Percentiles rank a stretch among this genome's conserved stretches.
phyloP scores from a whole-genome alignment of 768 basidiomycete species.

The Pleurotus giganteus region DNA sequence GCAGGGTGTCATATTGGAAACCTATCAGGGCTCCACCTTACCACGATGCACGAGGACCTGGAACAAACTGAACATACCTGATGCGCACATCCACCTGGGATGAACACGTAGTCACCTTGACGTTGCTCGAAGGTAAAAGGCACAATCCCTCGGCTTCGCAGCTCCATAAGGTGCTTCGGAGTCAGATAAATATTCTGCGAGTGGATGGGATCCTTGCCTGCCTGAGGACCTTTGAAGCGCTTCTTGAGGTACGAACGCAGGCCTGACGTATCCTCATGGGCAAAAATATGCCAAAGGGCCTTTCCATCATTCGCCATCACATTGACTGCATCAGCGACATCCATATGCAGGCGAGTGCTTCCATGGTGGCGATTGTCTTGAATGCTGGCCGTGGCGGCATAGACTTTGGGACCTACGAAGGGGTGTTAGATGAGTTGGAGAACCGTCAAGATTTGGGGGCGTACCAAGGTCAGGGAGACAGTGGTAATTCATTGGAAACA shows the following conservation, averaged over 20 bases:
- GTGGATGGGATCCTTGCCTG: conserved; percentile 7
- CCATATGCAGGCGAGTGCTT: conserved; percentile 71
- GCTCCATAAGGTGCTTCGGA: conserved; percentile 45
- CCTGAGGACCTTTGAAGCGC: background rate
- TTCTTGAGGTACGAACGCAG: conserved; percentile 53
- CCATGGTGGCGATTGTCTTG: conserved; percentile 54
- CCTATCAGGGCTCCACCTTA: too few relatives aligned
- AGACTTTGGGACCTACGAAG: conserved; percentile 66
- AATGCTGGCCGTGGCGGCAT: conserved; percentile 60
- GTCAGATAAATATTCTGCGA: conserved; percentile 1
- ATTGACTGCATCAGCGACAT: conserved; percentile 71
- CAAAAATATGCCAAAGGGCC: conserved; percentile 72
- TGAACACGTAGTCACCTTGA: conserved; percentile 73
- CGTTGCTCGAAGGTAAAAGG: conserved; percentile 64
- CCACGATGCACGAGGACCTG: too few relatives aligned
- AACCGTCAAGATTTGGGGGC: conserved; percentile 6
- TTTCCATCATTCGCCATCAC: conserved; percentile 61
- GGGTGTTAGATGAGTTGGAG: conserved; percentile 12
- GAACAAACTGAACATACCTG: conserved; percentile 43
- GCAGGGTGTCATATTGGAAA: conserved; percentile 5
- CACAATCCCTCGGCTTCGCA: conserved; percentile 51
- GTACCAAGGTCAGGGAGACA: conserved; percentile 52
- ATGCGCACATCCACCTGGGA: conserved; percentile 71
- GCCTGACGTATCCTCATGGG: conserved; percentile 52
- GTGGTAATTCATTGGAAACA: conserved; percentile 57